Base-by-base conservation (phyloP, 306 rosid genomes). In the Castanospermum australe region DNA sequence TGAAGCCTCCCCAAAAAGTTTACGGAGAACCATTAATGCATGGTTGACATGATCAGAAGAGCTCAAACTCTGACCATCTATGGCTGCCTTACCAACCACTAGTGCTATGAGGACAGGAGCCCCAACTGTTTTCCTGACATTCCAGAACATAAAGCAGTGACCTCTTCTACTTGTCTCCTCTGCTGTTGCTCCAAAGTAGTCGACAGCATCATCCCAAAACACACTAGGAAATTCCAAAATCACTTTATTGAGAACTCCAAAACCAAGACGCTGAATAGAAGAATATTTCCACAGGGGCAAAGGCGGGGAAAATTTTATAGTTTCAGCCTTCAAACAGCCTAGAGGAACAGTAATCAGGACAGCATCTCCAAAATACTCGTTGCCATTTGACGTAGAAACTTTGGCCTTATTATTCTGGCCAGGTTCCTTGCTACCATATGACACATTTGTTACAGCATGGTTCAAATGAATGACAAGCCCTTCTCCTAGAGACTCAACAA, bases 111-210 rank as follows among this genome's bases (percentile, higher is more conserved):
- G 99, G 80, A 96, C 94, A 48, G 99, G 99, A 87, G 99, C 97
- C 61, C 99, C 97, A 13, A 89, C 97, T 4, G 99, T 96, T 88
- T 93, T 96, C 83, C 73, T 93, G 79, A 93, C 78, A 89, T 96
- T 96, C 99, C 99, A 96, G 88, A 96, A 96, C 99, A 93, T 96
- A 87, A 96, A 96, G 81, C 99, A 96, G 82, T 93, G 90, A 42
- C 99, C 99, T 73, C 99, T 90, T 87, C 55, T 77, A 78, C 79
- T 78, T 81, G 97, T 93, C 85, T 91, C 97, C 86, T 90, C 96
- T 2, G 99, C 94, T 56, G 99, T 96, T 73, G 99, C 96, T 77
- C 99, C 99, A 88, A 96, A 96, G 89, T 96, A 96, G 84, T 96
- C 99, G 71, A 96, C 94, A 1, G 98, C 83, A 79, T 96, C 99